Evolutionary conservation across 2,329 filamentous ascomycete species (phyloP), one percentile per base, ranked within the genome.

Genomic region (Talaromyces pinophilus): DNA sequence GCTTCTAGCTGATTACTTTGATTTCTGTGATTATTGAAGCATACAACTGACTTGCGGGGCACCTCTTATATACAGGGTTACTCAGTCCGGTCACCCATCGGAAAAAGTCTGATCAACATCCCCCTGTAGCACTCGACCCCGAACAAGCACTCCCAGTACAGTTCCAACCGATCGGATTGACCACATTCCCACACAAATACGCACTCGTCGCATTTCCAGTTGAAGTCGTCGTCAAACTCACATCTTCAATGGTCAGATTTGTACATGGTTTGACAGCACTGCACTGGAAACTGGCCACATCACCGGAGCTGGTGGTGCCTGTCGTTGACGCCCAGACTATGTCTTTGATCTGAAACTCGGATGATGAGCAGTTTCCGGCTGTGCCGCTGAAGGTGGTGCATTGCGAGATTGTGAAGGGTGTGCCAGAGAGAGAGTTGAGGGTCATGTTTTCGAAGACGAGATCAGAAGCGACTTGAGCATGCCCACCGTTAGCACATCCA

Each of bases 71-170:
- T 19, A 42, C 6, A 46, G 38, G 40, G 7, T n/a, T 44, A 44
- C 6, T 44, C 5, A n/a, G 6, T 19, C 10, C n/a, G 8, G 13
- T 11, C 1, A 10, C 44, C n/a, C 44, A 11, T 48, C 8, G 19
- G 44, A 48, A 48, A 22, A 48, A 22, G 44, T 48, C 44, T 11
- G 44, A 48, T 48, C 44, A 48, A 48, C 44, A 15, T 1, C 44
- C 44, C 44, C 44, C 44, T 13, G 25, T 52, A 30, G 73, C 78
- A 81, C 68, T 72, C 3, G 60, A 65, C 2, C 69, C 69, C 11
- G 61, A 66, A 69, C 71, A 71, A 4, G 67, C 68, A 38, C 54
- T 19, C 6, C 73, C 73, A 1, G 71, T 74, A 65, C 73, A 74
- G n/a, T 72, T 64, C 63, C 69, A 75, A n/a, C 71, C 73, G 2